Conservation (phyloP, 257 asterid genomes). For the Salvia miltiorrhiza region DNA sequence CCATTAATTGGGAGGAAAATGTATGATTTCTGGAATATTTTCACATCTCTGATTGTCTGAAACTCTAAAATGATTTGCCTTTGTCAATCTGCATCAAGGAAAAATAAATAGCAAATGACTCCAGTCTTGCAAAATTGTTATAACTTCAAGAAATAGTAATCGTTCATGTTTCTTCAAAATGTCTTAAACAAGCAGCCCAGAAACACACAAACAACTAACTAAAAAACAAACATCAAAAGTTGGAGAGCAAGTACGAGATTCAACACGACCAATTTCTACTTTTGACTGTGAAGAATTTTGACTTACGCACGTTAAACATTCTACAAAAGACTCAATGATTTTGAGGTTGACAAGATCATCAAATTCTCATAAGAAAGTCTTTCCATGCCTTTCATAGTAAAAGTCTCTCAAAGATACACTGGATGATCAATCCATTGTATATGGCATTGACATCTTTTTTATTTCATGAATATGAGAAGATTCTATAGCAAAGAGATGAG, state of each 20-base stretch:
- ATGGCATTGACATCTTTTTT: background rate
- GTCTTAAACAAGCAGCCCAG: too few relatives aligned
- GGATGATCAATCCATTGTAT: slow-evolving; percentile 1
- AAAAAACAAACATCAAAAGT: background rate
- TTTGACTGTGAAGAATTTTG: background rate
- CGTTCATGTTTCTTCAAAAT: too few relatives aligned
- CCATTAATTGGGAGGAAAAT: too few relatives aligned
- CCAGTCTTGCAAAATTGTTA: slow-evolving; percentile 13
- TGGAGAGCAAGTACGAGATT: background rate
- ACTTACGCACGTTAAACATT: background rate
- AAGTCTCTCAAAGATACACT: background rate
- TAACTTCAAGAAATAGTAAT: too few relatives aligned
- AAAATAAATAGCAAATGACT: slow-evolving; percentile 19
- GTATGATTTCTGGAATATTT: too few relatives aligned
- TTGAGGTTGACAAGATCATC: background rate
- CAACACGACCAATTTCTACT: slow-evolving; percentile 7
- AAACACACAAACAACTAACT: background rate
- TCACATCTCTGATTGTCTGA: slow-evolving; percentile 97
- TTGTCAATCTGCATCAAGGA: slow-evolving; percentile 46
- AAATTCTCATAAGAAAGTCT: background rate
- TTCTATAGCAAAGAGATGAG: slow-evolving; percentile 1
- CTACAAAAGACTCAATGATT: background rate
- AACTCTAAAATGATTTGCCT: slow-evolving; percentile 62
- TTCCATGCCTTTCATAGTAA: too few relatives aligned
- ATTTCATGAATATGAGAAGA: slow-evolving; percentile 11